These are phyloP conservation scores for Magnaporthiopsis rhizophila DNA, from an alignment of 2,329 filamentous ascomycete genomes.

Conservation along the genomic window DNA sequence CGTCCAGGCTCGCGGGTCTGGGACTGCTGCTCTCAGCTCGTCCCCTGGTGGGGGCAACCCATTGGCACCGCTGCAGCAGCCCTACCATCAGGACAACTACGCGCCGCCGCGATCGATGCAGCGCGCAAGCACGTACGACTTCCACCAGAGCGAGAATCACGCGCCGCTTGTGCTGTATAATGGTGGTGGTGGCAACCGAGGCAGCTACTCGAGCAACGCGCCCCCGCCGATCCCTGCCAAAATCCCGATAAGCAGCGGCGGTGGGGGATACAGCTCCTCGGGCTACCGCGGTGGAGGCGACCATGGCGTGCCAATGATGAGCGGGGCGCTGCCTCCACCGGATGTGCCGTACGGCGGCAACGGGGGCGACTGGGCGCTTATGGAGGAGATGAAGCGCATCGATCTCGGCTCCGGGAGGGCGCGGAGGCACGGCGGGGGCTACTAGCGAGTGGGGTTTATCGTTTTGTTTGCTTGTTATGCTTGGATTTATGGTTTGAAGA, in stretches of 20 bases:
- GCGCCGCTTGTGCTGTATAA: constrained; percentile 26
- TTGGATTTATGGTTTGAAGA: not conserved
- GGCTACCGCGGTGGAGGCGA: constrained; percentile 5
- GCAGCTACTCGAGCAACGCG: constrained; percentile 17
- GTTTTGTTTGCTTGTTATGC: not conserved
- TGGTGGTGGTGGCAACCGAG: constrained; percentile 20
- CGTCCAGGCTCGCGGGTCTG: not conserved
- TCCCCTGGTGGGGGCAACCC: constrained; percentile 31
- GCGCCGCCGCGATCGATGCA: constrained; percentile 33
- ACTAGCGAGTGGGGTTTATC: not conserved
- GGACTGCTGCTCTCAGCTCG: not conserved
- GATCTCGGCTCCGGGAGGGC: constrained; percentile 56
- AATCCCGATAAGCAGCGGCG: constrained; percentile 50
- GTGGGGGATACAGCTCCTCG: constrained; percentile 15
- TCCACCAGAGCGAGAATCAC: constrained; percentile 24
- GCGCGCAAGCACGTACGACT: constrained; percentile 43
- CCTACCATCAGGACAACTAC: constrained; percentile 42
- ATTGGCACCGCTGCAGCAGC: constrained; percentile 43
- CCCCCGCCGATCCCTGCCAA: constrained; percentile 63
- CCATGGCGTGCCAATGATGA: constrained; percentile 20
- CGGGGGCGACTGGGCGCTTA: constrained; percentile 48
- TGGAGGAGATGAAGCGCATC: constrained; percentile 63
- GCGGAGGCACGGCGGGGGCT: constrained; percentile 32
- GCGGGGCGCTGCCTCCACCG: constrained; percentile 19
- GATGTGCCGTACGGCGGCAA: constrained; percentile 23